Conservation (phyloP, 2,329 filamentous ascomycete genomes). For the Clonostachys sp. region DNA sequence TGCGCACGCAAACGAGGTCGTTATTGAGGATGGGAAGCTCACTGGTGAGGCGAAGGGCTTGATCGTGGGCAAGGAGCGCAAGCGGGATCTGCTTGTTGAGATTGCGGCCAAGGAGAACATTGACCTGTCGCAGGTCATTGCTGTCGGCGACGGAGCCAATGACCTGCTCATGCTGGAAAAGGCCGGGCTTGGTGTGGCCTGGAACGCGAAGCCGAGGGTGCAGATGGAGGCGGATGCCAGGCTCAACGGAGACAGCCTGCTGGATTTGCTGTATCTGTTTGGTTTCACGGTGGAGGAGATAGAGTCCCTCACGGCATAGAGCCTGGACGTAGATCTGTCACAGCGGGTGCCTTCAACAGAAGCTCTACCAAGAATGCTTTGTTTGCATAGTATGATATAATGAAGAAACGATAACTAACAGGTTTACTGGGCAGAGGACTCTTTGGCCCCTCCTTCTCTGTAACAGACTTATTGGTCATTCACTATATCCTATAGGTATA, state of each 20-base stretch:
- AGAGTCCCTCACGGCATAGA: slow-evolving; percentile 9
- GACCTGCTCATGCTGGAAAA: slow-evolving; percentile 75
- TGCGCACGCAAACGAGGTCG: slow-evolving; percentile 81
- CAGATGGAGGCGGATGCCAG: slow-evolving; percentile 72
- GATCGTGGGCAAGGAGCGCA: slow-evolving; percentile 74
- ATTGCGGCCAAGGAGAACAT: slow-evolving; percentile 67
- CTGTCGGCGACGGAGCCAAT: slow-evolving; percentile 79
- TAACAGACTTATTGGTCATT: no score
- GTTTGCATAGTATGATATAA: no score
- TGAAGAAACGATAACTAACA: no score
- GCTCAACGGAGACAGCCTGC: slow-evolving; percentile 65
- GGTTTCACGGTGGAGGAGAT: slow-evolving; percentile 64
- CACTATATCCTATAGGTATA: no score
- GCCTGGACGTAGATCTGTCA: no score
- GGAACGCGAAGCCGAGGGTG: slow-evolving; percentile 79
- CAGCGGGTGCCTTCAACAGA: no score
- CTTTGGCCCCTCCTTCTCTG: no score
- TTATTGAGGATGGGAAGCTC: slow-evolving; percentile 54
- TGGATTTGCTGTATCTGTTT: slow-evolving; percentile 71
- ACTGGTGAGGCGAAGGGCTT: slow-evolving; percentile 69
- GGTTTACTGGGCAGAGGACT: no score
- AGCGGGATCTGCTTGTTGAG: slow-evolving; percentile 65
- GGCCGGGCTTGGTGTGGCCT: slow-evolving; percentile 74
- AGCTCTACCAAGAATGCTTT: no score
- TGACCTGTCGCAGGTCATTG: slow-evolving; percentile 61